Conservation (phyloP, 148 eudicot species). For the Spergularia bocconei region DNA sequence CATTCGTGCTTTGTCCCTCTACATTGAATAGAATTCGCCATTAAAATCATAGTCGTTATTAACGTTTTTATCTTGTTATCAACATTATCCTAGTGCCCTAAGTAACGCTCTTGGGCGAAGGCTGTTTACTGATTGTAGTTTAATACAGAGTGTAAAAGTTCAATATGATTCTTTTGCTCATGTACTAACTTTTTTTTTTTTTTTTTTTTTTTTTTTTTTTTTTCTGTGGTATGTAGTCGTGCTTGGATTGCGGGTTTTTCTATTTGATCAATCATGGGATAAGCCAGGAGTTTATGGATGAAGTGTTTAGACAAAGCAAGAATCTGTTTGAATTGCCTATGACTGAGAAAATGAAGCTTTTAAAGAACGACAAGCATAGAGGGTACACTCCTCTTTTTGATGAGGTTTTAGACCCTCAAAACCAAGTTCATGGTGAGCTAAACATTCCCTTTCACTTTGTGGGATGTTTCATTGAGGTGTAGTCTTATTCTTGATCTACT, state of each 20-base stretch:
- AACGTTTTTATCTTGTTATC: too few species aligned
- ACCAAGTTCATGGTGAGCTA: slow-evolving; percentile 69
- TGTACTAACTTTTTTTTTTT: not conserved
- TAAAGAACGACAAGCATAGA: slow-evolving; percentile 73
- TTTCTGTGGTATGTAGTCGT: slow-evolving; percentile 47
- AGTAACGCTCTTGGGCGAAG: too few species aligned
- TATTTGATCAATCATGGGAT: slow-evolving; percentile 89
- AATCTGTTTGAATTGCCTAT: slow-evolving; percentile 66
- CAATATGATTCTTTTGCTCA: too few species aligned
- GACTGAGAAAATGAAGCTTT: slow-evolving; percentile 77
- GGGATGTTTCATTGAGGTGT: not conserved
- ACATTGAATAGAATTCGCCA: too few species aligned
- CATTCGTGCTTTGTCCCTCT: too few species aligned
- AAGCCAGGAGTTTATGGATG: slow-evolving; percentile 75
- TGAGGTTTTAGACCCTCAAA: slow-evolving; percentile 69
- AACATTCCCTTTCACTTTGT: not conserved
- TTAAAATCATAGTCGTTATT: too few species aligned
- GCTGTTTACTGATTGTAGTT: too few species aligned
- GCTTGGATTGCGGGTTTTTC: slow-evolving; percentile 89
- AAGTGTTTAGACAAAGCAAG: slow-evolving; percentile 77
- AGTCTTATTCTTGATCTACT: not conserved
- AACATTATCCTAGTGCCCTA: too few species aligned
- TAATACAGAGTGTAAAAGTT: too few species aligned
- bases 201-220: not conserved
- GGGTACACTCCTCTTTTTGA: slow-evolving; percentile 87